Evolutionary conservation across 106 monocot genomes (phyloP).

Genomic region (Platanthera guangdongensis): DNA sequence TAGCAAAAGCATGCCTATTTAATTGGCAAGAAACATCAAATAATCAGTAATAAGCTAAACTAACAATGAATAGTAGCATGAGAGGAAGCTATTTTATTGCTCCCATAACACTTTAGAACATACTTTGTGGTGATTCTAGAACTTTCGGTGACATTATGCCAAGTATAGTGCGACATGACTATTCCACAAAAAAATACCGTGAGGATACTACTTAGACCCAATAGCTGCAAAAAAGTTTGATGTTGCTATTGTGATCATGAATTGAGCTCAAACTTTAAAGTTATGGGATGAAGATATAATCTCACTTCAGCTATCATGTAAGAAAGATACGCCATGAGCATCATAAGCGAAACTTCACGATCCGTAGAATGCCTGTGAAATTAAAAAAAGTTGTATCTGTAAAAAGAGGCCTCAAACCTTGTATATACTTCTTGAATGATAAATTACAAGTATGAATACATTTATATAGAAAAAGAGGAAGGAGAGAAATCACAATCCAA

Average conservation of each 20-base stretch:
- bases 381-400: background rate
- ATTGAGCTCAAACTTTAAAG: background rate
- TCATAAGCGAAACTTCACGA: constrained; percentile 63
- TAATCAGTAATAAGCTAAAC: background rate
- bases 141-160: constrained; percentile 47
- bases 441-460: too few species aligned
- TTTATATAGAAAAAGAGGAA: too few species aligned
- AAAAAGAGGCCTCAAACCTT: too few species aligned
- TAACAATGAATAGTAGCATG: background rate
- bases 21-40: background rate
- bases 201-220: constrained; percentile 34
- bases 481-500: too few species aligned
- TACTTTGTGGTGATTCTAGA: constrained; percentile 41
- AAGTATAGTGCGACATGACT: constrained; percentile 46
- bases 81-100: background rate
- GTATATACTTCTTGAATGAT: too few species aligned
- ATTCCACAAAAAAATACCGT: constrained; percentile 45
- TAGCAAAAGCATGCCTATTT: constrained; percentile 35
- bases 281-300: constrained; percentile 1
- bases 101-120: background rate
- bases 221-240: constrained; percentile 18
- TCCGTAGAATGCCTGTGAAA: constrained; percentile 49
- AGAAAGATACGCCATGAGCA: constrained; percentile 54
- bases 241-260: background rate
- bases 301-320: constrained; percentile 84